A percentile compares a stretch with the other conserved stretches of the same genome.
Evolutionary conservation across 1,284 basidiomycete species (phyloP).

Genomic region (Clitocybe nebularis): DNA sequence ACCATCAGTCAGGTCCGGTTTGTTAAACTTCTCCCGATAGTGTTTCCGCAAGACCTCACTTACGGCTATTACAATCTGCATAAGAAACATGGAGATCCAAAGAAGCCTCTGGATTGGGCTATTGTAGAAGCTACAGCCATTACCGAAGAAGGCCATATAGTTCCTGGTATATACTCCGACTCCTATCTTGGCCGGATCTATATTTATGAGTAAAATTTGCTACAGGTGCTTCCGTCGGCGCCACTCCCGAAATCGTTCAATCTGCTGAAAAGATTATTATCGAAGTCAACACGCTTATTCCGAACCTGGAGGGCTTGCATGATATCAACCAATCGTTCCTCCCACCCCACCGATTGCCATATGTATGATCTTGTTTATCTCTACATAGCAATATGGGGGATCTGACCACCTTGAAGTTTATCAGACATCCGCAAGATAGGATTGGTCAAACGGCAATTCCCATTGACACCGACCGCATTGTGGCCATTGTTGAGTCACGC

Average conservation of each 20-base stretch:
- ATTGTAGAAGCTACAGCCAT: constrained; percentile 52
- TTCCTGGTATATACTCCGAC: constrained; percentile 30
- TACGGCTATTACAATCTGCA: constrained; percentile 45
- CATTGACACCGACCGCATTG: constrained; percentile 46
- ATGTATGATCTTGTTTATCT: constrained; percentile 26
- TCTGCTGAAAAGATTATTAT: constrained; percentile 49
- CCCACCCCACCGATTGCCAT: constrained; percentile 46
- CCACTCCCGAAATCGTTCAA: constrained; percentile 48
- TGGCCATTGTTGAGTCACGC: constrained; percentile 42
- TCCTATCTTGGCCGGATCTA: background rate
- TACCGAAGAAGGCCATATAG: constrained; percentile 45
- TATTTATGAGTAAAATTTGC: no score
- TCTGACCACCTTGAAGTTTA: constrained; percentile 25
- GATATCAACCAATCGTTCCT: constrained; percentile 45
- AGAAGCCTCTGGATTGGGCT: constrained; percentile 46
- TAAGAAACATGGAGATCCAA: constrained; percentile 40
- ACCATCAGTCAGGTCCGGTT: background rate
- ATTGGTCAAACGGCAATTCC: constrained; percentile 44
- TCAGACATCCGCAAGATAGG: constrained; percentile 41
- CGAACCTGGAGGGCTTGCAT: constrained; percentile 43
- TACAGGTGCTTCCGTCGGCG: constrained; percentile 44
- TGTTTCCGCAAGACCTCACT: constrained; percentile 47
- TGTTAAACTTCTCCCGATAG: constrained; percentile 18
- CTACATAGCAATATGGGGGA: background rate
- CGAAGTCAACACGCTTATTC: constrained; percentile 46